Conservation (phyloP, 1,139 yeast species). For the Magnusiomyces tetraspermus region DNA sequence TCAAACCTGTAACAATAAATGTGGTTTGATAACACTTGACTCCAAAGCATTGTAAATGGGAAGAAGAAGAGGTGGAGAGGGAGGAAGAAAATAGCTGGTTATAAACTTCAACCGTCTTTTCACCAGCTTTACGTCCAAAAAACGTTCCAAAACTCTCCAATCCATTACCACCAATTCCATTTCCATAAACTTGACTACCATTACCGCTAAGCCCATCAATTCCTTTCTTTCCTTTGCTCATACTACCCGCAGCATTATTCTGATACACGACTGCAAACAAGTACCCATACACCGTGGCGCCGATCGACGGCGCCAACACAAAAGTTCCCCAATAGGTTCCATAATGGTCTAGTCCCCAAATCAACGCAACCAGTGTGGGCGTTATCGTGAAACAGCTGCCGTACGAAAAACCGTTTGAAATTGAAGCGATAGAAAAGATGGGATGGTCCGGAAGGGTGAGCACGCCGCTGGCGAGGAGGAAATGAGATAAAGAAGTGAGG, state of each 20-base stretch:
- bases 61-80: no score
- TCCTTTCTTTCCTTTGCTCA: not conserved
- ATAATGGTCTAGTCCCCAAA: slow-evolving; percentile 85
- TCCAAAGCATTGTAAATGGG: no score
- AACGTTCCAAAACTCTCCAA: no score
- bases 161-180: no score
- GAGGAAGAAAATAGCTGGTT: no score
- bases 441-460: slow-evolving; percentile 2
- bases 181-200: no score
- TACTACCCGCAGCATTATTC: slow-evolving; percentile 10
- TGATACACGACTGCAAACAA: slow-evolving; percentile 56
- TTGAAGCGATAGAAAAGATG: slow-evolving; percentile 37
- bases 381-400: slow-evolving; percentile 80
- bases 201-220: no score
- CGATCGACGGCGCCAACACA: slow-evolving; percentile 85
- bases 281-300: slow-evolving; percentile 62
- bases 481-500: slow-evolving; percentile 23
- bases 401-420: slow-evolving; percentile 59
- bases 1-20: not conserved
- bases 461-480: slow-evolving; percentile 14
- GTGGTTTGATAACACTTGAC: no score
- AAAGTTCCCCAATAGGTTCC: slow-evolving; percentile 94
- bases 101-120: no score
- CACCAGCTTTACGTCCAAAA: no score
- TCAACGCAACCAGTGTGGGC: slow-evolving; percentile 71